These are phyloP conservation scores for Trametes polyzona DNA, from an alignment of 1,284 basidiomycete genomes.

Conservation along the genomic window DNA sequence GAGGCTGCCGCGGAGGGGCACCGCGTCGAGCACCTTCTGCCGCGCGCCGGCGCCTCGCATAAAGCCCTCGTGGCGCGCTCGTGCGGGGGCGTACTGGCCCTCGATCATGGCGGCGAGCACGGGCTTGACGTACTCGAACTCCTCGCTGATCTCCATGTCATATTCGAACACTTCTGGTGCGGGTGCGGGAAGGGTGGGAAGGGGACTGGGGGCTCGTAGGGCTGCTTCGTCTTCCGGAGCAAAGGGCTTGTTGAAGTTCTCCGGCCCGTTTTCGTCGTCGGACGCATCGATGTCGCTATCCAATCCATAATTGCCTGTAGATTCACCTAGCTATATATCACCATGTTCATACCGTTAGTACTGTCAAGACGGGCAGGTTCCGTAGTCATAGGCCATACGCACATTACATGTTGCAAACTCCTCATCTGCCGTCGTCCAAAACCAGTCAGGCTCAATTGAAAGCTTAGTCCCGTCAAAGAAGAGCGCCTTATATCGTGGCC, in stretches of 20 bases:
- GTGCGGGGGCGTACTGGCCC: constrained; percentile 56
- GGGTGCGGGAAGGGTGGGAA: constrained; percentile 43
- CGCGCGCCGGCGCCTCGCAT: constrained; percentile 59
- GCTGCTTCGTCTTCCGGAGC: constrained; percentile 18
- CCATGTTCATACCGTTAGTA: not conserved
- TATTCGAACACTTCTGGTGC: constrained; percentile 42
- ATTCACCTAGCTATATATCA: constrained; percentile 53
- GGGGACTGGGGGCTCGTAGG: constrained; percentile 40
- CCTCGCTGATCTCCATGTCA: constrained; percentile 53
- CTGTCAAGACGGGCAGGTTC: too few species aligned
- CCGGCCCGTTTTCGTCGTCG: constrained; percentile 23
- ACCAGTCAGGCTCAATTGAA: constrained; percentile 50
- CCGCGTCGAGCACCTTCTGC: constrained; percentile 47
- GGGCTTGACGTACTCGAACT: constrained; percentile 67
- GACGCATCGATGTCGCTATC: constrained; percentile 49
- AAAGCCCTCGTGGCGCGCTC: constrained; percentile 51
- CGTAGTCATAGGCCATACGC: constrained; percentile 10
- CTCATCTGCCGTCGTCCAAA: constrained; percentile 57
- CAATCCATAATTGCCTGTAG: constrained; percentile 47
- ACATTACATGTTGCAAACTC: constrained; percentile 62
- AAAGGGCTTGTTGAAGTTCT: constrained; percentile 23
- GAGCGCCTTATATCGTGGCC: constrained; percentile 50
- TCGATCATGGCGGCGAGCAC: constrained; percentile 61
- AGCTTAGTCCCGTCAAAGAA: constrained; percentile 57
- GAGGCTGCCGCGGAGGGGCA: constrained; percentile 56